phyloP scores from a whole-genome alignment of 176 grass and related monocot species.

The Avena sativa region DNA sequence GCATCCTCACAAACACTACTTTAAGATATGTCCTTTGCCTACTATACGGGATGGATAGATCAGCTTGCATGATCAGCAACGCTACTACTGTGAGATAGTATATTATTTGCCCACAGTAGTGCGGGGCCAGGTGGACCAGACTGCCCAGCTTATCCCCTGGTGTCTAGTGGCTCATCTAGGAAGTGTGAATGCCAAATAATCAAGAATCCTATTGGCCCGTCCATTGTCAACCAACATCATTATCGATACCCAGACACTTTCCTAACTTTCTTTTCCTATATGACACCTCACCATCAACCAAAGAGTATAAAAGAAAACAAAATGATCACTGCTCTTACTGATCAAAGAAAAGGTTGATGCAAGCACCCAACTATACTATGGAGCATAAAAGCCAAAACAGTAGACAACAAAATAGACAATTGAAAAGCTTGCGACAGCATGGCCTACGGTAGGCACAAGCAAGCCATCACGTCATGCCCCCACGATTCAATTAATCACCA shows the following conservation, averaged over 20 bases:
- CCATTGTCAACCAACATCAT: slow-evolving; percentile 9
- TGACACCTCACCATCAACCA: slow-evolving; percentile 18
- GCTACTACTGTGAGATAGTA: neutral
- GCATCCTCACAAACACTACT: slow-evolving; percentile 34
- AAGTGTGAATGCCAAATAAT: slow-evolving; percentile 36
- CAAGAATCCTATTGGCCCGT: slow-evolving; percentile 1
- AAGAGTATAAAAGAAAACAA: slow-evolving; percentile 19
- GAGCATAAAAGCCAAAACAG: slow-evolving; percentile 36
- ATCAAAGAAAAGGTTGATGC: slow-evolving; percentile 15
- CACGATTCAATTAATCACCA: slow-evolving; percentile 40
- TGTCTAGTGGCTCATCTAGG: neutral
- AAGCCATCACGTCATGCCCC: slow-evolving; percentile 33
- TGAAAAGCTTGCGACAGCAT: slow-evolving; percentile 27
- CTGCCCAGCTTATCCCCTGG: slow-evolving; percentile 23
- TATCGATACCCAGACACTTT: slow-evolving; percentile 17
- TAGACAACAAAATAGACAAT: slow-evolving; percentile 3
- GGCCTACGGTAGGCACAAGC: neutral
- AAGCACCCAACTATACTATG: neutral
- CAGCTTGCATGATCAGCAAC: neutral
- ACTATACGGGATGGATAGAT: neutral
- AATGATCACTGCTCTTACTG: slow-evolving; percentile 33
- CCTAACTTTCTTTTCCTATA: neutral
- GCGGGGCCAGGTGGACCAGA: neutral
- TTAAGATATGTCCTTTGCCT: slow-evolving; percentile 17
- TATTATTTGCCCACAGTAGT: neutral